Base-by-base conservation (phyloP, 106 monocot species). In the Allium fistulosum region DNA sequence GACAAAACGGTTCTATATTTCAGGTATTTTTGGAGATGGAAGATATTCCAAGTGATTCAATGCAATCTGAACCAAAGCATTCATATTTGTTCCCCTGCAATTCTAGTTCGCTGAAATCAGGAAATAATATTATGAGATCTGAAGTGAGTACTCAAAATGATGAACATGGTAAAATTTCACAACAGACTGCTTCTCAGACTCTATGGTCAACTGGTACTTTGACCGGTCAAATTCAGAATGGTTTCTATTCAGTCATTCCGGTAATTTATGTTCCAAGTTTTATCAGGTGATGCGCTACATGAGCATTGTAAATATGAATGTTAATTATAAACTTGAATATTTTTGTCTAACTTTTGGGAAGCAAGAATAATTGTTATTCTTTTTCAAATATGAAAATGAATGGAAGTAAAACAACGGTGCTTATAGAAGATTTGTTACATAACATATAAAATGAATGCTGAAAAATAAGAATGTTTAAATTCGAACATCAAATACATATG, bases 231-330 rank as follows among this genome's bases (percentile, higher is more conserved):
- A 93, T 93, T 76, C 88, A 77, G n/a, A 93, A 88, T 80, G 92
- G 92, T 15, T 93, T 93, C 59, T 93, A 93, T 77, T 83, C 88
- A 17, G 73, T 85, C 68, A 85, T 85, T 53, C 92, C 88, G 62
- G 92, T 93, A 57, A 85, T 85, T 51, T 68, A 22, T 55, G 15
- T 11, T 55, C 1, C 18, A 51, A 64, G 11, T 64, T 64, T 16
- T 26, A 37, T 37, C 37, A 37, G 37, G 37, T 14, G 62, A 37
- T 46, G 46, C 55, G 13, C 37, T 3, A 50, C 51, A 47, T 14
- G 37, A 37, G 37, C 37, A 37, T 4, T 37, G 1, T 37, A 37
- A 2, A 37, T 37, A 37, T 37, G 37, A 37, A 37, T 37, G 5
- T 37, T 37, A 37, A 37, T 37, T 37, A 37, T 37, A 37, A 37